Conservation (phyloP, 306 rosid genomes). For the Crotalaria pallida region DNA sequence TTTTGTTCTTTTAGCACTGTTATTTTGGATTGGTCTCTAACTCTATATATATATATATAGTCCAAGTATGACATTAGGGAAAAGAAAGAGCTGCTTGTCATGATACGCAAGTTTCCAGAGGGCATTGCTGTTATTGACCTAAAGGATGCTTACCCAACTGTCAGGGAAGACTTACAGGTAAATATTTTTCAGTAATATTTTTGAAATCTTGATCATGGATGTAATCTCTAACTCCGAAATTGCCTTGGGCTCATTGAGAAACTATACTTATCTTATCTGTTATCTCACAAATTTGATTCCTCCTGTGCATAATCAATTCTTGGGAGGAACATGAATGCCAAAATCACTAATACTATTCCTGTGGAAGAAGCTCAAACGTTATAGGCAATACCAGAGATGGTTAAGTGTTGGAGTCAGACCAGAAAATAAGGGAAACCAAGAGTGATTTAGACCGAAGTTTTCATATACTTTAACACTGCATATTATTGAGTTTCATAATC, state of each 20-base stretch:
- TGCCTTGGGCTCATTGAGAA: background rate
- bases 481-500: no score
- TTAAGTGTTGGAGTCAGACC: background rate
- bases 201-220: background rate
- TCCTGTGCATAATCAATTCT: background rate
- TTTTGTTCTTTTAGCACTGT: no score
- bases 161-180: slow-evolving; percentile 88
- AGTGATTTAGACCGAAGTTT: background rate
- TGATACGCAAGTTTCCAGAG: slow-evolving; percentile 77
- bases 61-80: slow-evolving; percentile 81
- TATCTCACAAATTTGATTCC: background rate
- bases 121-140: slow-evolving; percentile 78
- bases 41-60: no score
- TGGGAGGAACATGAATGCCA: background rate
- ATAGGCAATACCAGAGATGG: background rate
- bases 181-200: background rate
- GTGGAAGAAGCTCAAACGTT: background rate
- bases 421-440: background rate
- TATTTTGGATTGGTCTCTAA: no score
- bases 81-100: slow-evolving; percentile 60
- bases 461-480: background rate
- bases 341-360: background rate
- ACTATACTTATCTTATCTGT: background rate
- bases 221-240: background rate
- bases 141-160: slow-evolving; percentile 39